Percentiles rank a stretch among this genome's conserved stretches.
These are phyloP conservation scores for Salvia sclarea DNA, from an alignment of 305 asterid species.

Conservation along the genomic window DNA sequence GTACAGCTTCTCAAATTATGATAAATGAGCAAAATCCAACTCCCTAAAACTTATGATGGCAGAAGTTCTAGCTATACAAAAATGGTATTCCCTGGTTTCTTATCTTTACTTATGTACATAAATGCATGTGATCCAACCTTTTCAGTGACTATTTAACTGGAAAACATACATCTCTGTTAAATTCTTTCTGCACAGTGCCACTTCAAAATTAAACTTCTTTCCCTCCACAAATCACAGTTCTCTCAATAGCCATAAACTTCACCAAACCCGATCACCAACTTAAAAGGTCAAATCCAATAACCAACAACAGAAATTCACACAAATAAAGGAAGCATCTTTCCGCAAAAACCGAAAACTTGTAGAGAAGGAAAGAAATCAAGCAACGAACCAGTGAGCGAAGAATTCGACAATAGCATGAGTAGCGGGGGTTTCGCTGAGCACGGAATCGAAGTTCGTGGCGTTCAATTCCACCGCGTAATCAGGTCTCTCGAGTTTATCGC, in stretches of 20 bases:
- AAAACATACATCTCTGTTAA: no score
- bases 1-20: background rate
- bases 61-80: background rate
- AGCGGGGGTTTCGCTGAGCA: slow-evolving; percentile 68
- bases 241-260: slow-evolving; percentile 2
- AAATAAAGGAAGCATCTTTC: background rate
- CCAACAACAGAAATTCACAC: background rate
- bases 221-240: slow-evolving; percentile 20
- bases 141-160: slow-evolving; percentile 9
- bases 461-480: slow-evolving; percentile 76
- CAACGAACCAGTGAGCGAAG: slow-evolving; percentile 80
- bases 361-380: background rate
- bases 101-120: slow-evolving; percentile 4
- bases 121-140: slow-evolving; percentile 16
- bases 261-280: slow-evolving; percentile 18
- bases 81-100: background rate
- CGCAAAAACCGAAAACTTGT: background rate
- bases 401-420: slow-evolving; percentile 78
- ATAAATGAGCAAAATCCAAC: slow-evolving; percentile 7
- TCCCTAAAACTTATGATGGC: slow-evolving; percentile 2
- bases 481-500: slow-evolving; percentile 29
- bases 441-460: slow-evolving; percentile 67
- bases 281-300: slow-evolving; percentile 17
- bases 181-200: background rate
- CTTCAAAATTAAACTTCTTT: slow-evolving; percentile 18